Base-by-base conservation (phyloP, 805 yeast species). In the Saccharomycopsis vini region DNA sequence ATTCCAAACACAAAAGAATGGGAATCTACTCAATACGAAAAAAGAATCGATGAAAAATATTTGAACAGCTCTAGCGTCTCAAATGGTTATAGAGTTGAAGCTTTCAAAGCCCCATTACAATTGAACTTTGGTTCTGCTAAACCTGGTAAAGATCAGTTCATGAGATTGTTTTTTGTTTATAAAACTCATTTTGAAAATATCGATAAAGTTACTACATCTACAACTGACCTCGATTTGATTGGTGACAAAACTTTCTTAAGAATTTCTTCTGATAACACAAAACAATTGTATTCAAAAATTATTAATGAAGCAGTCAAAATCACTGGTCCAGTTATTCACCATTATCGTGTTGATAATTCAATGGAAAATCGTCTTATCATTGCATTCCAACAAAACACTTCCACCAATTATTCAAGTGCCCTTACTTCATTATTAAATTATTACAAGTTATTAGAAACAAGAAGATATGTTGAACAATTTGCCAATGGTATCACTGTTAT, bases 401-500 rank as follows among this genome's bases (percentile, higher is more conserved):
- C 97, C 10, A 81, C 92, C 38, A 81, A 87, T 53, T 90, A 82
- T 68, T 86, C 81, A 62, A 78, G 94, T 29, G 95, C 97, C 18
- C 71, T 90, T 50, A 74, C 86, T 40, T 83, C 89, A 51, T 72
- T 90, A 61, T 89, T 89, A 56, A 82, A 82, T 60, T 92, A 87
- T 69, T 90, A 90, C 65, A 83, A 87, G 50, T 73, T 92, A 54
- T 74, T 77, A 37, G 78, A 89, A 47, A 79, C 92, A 40, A 77
- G 96, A 62, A 88, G 88, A 66, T 92, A 89, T 60, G 88, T 92
- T 46, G 98, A 90, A 63, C 92, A 89, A 61, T 92, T 90, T 61
- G 71, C 89, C 52, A 87, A 89, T 59, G 95, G 95, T 42, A 74
- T 81, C 51, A 81, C 95, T 20, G 73, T 90, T 42, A 76, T 88